Percentiles rank a stretch among this genome's conserved stretches.
Conservation (phyloP, 2,329 filamentous ascomycete genomes). For the Cladosporium sp. region DNA sequence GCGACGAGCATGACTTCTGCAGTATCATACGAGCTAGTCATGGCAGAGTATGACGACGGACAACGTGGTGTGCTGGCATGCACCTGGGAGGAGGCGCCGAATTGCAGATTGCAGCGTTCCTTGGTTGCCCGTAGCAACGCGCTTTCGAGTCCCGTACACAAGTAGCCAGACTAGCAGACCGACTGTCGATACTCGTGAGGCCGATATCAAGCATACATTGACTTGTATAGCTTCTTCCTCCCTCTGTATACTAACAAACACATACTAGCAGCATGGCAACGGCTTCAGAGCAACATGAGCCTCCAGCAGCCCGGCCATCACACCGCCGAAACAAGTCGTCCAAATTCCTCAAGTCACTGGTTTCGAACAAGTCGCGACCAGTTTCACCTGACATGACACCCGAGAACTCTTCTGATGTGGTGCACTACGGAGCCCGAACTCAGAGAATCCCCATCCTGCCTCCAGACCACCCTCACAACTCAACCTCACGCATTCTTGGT, state of each 20-base stretch:
- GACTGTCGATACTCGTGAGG: neutral
- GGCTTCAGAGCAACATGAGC: neutral
- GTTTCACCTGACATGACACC: conserved; percentile 32
- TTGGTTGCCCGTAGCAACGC: neutral
- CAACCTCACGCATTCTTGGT: conserved; percentile 21
- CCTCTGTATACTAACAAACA: neutral
- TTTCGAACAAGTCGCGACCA: conserved; percentile 40
- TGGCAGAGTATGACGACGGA: neutral
- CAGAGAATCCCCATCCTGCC: conserved; percentile 43
- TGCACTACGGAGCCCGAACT: conserved; percentile 17
- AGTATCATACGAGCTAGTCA: neutral
- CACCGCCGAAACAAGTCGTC: conserved; percentile 30
- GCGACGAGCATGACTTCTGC: neutral
- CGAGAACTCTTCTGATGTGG: conserved; percentile 31
- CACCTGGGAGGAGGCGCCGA: neutral
- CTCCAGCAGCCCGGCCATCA: conserved; percentile 13
- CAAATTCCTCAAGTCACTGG: conserved; percentile 49
- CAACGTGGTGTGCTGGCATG: neutral
- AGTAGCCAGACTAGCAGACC: neutral
- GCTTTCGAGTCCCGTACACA: neutral
- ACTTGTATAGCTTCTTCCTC: conserved; percentile 7
- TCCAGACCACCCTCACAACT: conserved; percentile 46
- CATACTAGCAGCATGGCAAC: neutral
- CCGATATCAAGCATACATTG: conserved; percentile 8
- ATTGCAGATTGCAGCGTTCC: neutral